Base-by-base conservation (phyloP, 2,329 filamentous ascomycete species). In the Neodidymelliopsis sp. region DNA sequence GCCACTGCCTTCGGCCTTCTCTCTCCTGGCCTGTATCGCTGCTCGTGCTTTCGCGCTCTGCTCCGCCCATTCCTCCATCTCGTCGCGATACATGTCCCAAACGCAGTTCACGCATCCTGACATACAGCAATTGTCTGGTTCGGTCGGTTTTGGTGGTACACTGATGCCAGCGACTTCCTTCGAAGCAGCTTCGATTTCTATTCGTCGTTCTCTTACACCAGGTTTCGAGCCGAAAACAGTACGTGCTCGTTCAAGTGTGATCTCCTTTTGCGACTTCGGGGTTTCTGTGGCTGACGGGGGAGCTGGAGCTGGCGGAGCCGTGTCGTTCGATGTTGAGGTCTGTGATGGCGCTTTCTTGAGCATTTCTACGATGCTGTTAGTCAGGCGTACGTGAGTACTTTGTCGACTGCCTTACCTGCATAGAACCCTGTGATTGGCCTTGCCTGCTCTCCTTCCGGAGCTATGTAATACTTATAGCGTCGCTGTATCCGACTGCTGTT, bases 111-210 rank as follows among this genome's bases (percentile, higher is more conserved):
- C 93, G 70, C 94, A 99, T 3, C 94, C 94, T 67, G 90, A 94
- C 94, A 99, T 99, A 75, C 94, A 99, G 81, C 94, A 99, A 69
- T 99, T 97, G 66, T 97, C 94, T 3, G 94, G 94, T 74, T 99
- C 93, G 36, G 85, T 81, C 1, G 94, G 94, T 36, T 84, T 83
- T 0, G 91, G 92, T 2, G 94, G 94, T 4, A 97, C 88, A 13
- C 84, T 75, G 1, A 97, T 82, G 3, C 92, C 93, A 1, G 89
- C 91, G 45, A 97, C 79, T 52, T 84, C 78, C 7, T 78, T 83
- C 38, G 85, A 85, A 53, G 82, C 79, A 11, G 80, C 76, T 10
- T 84, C 76, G 25, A 85, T 80, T 33, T 83, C 79, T 51, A 84
- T 82, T 54, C 81, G 81, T 29, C 88, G 81, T 64, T 91, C 86